Conservation (phyloP, 176 grass and related monocot species). For the Dendrocalamus sinicus region DNA sequence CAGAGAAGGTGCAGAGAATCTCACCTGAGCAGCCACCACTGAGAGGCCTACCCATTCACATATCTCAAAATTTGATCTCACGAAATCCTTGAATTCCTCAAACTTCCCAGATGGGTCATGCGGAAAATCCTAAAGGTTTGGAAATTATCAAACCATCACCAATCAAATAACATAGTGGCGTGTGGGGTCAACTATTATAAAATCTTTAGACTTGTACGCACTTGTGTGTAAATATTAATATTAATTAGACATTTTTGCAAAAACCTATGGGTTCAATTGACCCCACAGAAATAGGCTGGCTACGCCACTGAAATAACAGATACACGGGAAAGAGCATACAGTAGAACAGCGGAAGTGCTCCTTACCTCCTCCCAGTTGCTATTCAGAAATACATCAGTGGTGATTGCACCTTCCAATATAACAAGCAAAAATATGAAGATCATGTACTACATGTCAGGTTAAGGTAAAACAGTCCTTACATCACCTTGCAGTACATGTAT, state of each 20-base stretch:
- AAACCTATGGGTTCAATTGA: too few species aligned
- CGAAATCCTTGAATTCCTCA: conserved; percentile 73
- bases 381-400: conserved; percentile 86
- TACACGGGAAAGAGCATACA: neutral
- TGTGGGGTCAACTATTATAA: too few species aligned
- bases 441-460: conserved; percentile 64
- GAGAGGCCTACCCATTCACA: conserved; percentile 93
- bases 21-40: conserved; percentile 77
- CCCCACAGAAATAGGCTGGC: too few species aligned
- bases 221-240: too few species aligned
- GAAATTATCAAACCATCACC: conserved; percentile 17
- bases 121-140: conserved; percentile 78
- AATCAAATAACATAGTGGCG: neutral
- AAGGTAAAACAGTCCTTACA: conserved; percentile 55
- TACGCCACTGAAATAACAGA: neutral
- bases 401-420: conserved; percentile 72
- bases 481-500: conserved; percentile 12
- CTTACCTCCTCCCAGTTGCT: conserved; percentile 87
- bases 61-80: conserved; percentile 77
- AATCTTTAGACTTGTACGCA: too few species aligned
- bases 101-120: conserved; percentile 83
- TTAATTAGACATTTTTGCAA: too few species aligned
- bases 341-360: neutral
- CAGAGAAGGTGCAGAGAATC: conserved; percentile 10
- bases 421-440: conserved; percentile 66